Evolutionary conservation across 176 grass and related monocot genomes (phyloP), one percentile per base, ranked within the genome.

Genomic region (Canna indica): DNA sequence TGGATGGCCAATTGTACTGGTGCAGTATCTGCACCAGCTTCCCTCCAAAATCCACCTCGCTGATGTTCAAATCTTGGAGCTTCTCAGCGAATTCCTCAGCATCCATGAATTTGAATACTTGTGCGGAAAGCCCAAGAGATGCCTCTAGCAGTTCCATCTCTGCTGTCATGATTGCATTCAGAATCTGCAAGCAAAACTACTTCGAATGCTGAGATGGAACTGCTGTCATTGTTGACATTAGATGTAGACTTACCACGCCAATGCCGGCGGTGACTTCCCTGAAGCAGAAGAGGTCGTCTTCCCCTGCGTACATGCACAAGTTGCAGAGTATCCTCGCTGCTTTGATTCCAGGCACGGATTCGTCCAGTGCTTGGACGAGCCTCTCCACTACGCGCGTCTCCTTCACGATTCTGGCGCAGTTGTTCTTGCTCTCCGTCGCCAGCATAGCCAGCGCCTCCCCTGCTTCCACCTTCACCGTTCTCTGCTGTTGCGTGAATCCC

Each of bases 381-480:
- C 56, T 78, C 20, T 52, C 74, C 4, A 90, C 39, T 5, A 77
- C 76, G 29, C 73, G 60, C 42, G 13, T 27, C 2, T 77, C 72
- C 79, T 69, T 83, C 26, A 90, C 80, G 6, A 95, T 85, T 53
- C 74, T 75, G 5, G 27, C 17, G 71, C 91, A 95, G 62, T 86
- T 96, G 75, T 25, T 68, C 64, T 47, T 64, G 79, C 74, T 91
- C 22, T 96, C 83, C 26, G 91, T 58, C 2, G 84, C 83, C 16
- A 96, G 85, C 83, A 96, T 89, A 28, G 88, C 73, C 30, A 96
- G 69, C 20, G 92, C 83, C 85, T 96, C 85, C 17, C 88, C 83
- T 54, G 83, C 88, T 70, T 96, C 88, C 1, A 73, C 48, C n/a
- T 76, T 69, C 28, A 83, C 76, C 16, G 70, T 42, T 13, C 61